Evolutionary conservation across 345 rosid species (phyloP).

Genomic region (Linum trigynum): DNA sequence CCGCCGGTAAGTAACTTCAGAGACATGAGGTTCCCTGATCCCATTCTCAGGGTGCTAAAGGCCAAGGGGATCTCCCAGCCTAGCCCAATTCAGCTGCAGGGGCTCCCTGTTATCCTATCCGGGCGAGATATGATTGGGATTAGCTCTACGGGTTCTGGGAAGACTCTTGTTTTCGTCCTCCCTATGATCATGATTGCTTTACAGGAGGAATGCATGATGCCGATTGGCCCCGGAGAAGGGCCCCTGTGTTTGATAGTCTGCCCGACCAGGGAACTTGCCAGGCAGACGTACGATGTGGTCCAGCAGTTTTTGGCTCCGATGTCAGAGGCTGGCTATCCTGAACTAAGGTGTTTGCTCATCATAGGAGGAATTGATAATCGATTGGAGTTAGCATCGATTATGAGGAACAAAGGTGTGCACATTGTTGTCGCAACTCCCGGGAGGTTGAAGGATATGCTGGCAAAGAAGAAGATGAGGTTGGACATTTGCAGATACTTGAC

Average conservation of each 20-base stretch:
- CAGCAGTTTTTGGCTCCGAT: constrained; percentile 62
- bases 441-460: constrained; percentile 87
- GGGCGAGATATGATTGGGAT: constrained; percentile 95
- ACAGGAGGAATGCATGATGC: constrained; percentile 95
- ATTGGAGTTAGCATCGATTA: constrained; percentile 62
- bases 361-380: constrained; percentile 92
- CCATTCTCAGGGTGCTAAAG: constrained; percentile 53
- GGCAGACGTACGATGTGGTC: constrained; percentile 85
- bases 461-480: constrained; percentile 84
- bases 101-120: constrained; percentile 71
- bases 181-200: constrained; percentile 83
- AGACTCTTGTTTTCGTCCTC: constrained; percentile 77
- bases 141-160: constrained; percentile 86
- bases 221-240: constrained; percentile 72
- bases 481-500: constrained; percentile 94
- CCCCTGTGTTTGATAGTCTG: constrained; percentile 73
- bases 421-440: constrained; percentile 96
- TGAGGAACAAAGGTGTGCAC: constrained; percentile 67
- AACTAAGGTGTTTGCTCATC: constrained; percentile 64
- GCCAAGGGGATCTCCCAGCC: constrained; percentile 89
- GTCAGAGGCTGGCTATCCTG: constrained; percentile 56
- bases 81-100: constrained; percentile 92
- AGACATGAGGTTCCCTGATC: constrained; percentile 80
- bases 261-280: constrained; percentile 84
- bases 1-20: constrained; percentile 70